Conservation (phyloP, 2,329 filamentous ascomycete species). For the Pezicula rhizophila region DNA sequence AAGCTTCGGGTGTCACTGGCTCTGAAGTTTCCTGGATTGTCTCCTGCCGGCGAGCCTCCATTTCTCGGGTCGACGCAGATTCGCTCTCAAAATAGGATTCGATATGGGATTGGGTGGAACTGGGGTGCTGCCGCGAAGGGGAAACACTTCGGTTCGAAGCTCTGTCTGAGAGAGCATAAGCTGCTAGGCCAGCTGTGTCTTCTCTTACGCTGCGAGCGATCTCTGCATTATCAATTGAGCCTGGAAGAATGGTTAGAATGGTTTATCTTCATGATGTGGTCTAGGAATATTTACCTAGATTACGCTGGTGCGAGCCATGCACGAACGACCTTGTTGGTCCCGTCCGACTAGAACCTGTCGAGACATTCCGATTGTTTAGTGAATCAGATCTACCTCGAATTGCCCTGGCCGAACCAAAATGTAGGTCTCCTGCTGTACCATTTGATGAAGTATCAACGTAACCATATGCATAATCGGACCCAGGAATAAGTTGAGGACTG, state of each 20-base stretch:
- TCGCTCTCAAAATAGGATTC: conserved; percentile 26
- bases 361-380: conserved; percentile 5
- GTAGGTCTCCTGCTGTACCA: conserved; percentile 5
- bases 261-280: background rate
- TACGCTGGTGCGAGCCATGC: conserved; percentile 56
- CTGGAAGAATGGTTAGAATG: conserved; percentile 26
- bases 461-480: conserved; percentile 6
- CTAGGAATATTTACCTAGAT: conserved; percentile 40
- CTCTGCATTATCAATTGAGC: conserved; percentile 60
- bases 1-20: conserved; percentile 41
- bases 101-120: conserved; percentile 15
- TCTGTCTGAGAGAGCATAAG: conserved; percentile 68
- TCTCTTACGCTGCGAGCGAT: conserved; percentile 76
- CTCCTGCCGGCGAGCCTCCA: conserved; percentile 32
- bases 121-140: conserved; percentile 14
- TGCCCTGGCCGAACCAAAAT: conserved; percentile 4
- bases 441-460: conserved; percentile 12
- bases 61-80: conserved; percentile 9
- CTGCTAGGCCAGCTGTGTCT: conserved; percentile 81
- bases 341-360: conserved; percentile 35
- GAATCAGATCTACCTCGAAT: conserved; percentile 12
- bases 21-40: conserved; percentile 59
- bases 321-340: conserved; percentile 69
- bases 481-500: conserved; percentile 22
- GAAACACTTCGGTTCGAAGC: conserved; percentile 25